phyloP scores from a whole-genome alignment of 305 asterid species.

The Striga hermonthica region DNA sequence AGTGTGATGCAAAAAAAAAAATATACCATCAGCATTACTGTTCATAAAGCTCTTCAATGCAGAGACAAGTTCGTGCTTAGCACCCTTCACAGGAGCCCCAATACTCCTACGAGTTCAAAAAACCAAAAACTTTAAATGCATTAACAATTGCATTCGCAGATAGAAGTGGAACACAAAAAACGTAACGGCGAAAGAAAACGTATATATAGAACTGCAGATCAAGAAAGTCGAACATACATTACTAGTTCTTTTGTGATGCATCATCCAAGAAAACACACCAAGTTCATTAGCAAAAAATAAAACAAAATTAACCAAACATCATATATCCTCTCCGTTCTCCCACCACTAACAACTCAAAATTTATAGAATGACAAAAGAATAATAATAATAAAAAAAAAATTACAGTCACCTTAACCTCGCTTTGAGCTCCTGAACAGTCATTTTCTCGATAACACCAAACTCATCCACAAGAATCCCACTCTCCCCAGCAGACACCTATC shows the following conservation, averaged over 20 bases:
- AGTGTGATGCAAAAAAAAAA: slow-evolving; percentile 17
- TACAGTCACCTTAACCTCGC: slow-evolving; percentile 52
- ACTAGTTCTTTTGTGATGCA: too few relatives aligned
- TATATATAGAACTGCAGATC: neutral
- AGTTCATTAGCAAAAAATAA: too few relatives aligned
- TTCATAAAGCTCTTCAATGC: slow-evolving; percentile 48
- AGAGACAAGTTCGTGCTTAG: slow-evolving; percentile 49
- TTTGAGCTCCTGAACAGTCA: slow-evolving; percentile 67
- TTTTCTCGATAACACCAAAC: slow-evolving; percentile 42
- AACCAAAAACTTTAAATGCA: neutral
- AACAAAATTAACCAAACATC: slow-evolving; percentile 4
- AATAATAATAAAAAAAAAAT: neutral
- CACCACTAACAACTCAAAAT: slow-evolving; percentile 10
- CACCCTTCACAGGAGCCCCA: slow-evolving; percentile 55
- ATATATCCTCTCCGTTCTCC: neutral
- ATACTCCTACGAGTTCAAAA: slow-evolving; percentile 38
- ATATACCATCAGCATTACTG: slow-evolving; percentile 44
- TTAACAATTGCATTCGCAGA: neutral
- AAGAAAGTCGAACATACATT: too few relatives aligned
- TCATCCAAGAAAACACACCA: too few relatives aligned
- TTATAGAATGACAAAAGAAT: neutral
- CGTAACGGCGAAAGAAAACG: neutral
- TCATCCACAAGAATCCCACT: slow-evolving; percentile 44
- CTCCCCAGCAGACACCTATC: slow-evolving; percentile 26
- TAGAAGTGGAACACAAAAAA: neutral